Conservation (phyloP, 139 green algal genomes). For the Monoraphidium neglectum region DNA sequence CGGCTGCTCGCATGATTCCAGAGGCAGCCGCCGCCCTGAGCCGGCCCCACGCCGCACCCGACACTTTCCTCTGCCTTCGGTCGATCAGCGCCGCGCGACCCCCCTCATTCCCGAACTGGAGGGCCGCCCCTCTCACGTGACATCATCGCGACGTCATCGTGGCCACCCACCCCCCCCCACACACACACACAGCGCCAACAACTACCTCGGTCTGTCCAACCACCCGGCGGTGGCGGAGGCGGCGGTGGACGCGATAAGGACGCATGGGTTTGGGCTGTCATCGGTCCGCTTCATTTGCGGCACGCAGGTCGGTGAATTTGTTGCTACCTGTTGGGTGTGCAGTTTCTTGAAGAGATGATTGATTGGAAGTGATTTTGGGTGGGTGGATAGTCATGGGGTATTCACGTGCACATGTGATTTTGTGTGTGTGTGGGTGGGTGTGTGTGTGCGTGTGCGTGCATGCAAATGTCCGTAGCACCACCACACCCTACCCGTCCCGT, state of each 20-base stretch:
- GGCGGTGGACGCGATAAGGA: conserved; percentile 48
- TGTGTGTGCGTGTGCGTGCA: background rate
- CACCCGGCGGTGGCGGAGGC: conserved; percentile 59
- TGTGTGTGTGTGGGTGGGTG: background rate
- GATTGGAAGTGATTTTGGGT: background rate
- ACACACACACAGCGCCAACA: conserved; percentile 36
- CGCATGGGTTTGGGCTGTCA: conserved; percentile 67
- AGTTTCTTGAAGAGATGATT: background rate
- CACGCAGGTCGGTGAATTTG: conserved; percentile 38
- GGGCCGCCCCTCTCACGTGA: background rate
- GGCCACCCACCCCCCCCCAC: background rate
- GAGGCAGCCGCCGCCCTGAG: background rate
- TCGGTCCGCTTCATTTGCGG: conserved; percentile 77
- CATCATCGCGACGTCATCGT: background rate
- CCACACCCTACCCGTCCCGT: background rate
- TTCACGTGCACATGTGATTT: background rate
- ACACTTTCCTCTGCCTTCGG: background rate
- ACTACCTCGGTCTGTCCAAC: conserved; percentile 60
- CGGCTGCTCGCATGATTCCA: conserved; percentile 13
- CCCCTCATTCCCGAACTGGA: background rate
- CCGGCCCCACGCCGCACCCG: background rate
- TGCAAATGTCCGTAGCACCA: background rate
- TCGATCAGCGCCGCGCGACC: background rate
- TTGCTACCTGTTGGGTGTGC: background rate
- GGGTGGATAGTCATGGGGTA: too few relatives aligned